phyloP scores from a whole-genome alignment of 768 basidiomycete genomes.

The Neoboletus magnificus region DNA sequence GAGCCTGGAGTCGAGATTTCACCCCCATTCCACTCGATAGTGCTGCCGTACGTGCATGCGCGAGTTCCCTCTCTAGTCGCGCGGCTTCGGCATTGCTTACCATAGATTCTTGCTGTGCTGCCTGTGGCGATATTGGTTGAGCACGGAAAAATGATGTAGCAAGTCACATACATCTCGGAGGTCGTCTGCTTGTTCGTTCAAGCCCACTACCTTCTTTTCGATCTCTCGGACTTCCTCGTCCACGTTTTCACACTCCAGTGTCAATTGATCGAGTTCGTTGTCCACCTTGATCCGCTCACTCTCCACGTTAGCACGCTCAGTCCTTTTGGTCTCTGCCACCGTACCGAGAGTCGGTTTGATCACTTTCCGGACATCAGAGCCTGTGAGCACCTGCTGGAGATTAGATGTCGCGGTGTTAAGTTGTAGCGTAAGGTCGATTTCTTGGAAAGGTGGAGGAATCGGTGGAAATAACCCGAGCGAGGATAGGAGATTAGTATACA shows the following conservation, averaged over 20 bases:
- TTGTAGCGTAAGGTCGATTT: conserved; percentile 75
- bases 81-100: conserved; percentile 63
- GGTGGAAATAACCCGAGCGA: conserved; percentile 76
- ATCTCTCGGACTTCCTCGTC: conserved; percentile 74
- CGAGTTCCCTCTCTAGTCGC: conserved; percentile 67
- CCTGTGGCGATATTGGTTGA: conserved; percentile 39
- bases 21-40: conserved; percentile 80
- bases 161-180: conserved; percentile 64
- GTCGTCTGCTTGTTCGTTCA: conserved; percentile 78
- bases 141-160: not conserved
- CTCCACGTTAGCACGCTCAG: conserved; percentile 66
- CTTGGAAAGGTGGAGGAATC: conserved; percentile 64
- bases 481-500: conserved; percentile 73
- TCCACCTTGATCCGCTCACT: conserved; percentile 79
- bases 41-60: conserved; percentile 71
- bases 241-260: conserved; percentile 73
- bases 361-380: conserved; percentile 65
- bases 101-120: conserved; percentile 71
- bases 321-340: conserved; percentile 69
- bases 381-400: conserved; percentile 62
- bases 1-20: conserved; percentile 69
- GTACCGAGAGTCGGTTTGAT: conserved; percentile 75
- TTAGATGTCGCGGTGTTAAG: conserved; percentile 76
- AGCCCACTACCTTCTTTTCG: conserved; percentile 65
- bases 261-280: conserved; percentile 76